A percentile compares a stretch with the other conserved stretches of the same genome.
Conservation (phyloP, 768 basidiomycete species). For the Neoboletus subvelutipes region DNA sequence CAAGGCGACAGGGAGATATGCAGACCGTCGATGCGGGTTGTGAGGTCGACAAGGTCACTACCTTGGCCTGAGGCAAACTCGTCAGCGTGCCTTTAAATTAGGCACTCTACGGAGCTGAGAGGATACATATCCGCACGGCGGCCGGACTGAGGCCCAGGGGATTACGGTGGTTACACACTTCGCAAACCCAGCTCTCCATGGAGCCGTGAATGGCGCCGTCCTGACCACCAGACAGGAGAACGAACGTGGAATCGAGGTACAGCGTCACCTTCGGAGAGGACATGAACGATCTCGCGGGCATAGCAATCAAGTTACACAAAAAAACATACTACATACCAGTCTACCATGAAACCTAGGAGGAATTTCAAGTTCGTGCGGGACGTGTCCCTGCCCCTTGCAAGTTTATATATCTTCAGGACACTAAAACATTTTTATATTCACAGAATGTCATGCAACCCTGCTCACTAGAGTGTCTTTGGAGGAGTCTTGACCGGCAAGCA, state of each 20-base stretch:
- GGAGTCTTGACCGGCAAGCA: too few species aligned
- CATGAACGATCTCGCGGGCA: constrained; percentile 83
- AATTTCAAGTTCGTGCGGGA: too few species aligned
- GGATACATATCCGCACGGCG: constrained; percentile 64
- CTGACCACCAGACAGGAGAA: constrained; percentile 27
- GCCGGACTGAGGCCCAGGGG: constrained; percentile 71
- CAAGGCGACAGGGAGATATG: constrained; percentile 29
- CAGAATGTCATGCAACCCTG: too few species aligned
- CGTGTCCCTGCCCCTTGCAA: too few species aligned
- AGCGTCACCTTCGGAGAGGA: constrained; percentile 89
- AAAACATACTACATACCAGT: too few species aligned
- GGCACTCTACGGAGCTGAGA: constrained; percentile 91
- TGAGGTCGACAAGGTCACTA: constrained; percentile 39
- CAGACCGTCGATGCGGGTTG: constrained; percentile 40
- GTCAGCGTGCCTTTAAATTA: constrained; percentile 40
- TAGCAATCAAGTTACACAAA: too few species aligned
- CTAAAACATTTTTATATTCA: too few species aligned
- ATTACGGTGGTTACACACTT: constrained; percentile 86
- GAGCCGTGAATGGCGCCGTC: constrained; percentile 34
- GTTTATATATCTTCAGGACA: too few species aligned
- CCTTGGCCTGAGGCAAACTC: constrained; percentile 24
- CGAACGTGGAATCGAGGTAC: constrained; percentile 44
- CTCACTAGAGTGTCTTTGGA: too few species aligned
- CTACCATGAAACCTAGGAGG: too few species aligned
- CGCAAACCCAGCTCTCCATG: constrained; percentile 78